Evolutionary conservation across 73 alveolate species (phyloP).

Genomic region (Urostyla sp.): DNA sequence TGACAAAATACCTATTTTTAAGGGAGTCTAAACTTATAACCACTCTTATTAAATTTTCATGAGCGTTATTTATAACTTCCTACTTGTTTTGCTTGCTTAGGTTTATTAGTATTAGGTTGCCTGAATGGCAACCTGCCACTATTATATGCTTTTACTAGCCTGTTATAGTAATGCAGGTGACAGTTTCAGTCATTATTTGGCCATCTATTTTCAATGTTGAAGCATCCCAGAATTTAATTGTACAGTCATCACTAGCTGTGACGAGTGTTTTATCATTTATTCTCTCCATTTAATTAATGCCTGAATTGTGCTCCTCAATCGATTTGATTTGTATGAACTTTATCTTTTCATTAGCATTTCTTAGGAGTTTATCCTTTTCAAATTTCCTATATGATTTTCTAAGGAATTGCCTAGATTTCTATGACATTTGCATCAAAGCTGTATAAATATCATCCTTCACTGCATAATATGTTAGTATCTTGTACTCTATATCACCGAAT

Average conservation of each 20-base stretch:
- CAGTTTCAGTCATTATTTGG: slow-evolving; percentile 45
- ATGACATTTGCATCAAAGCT: slow-evolving; percentile 4
- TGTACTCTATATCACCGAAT: slow-evolving; percentile 8
- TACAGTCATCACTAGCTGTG: slow-evolving; percentile 55
- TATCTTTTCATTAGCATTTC: slow-evolving; percentile 31
- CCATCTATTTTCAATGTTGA: slow-evolving; percentile 12
- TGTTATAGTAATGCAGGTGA: slow-evolving; percentile 49
- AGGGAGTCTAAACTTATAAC: slow-evolving; percentile 17
- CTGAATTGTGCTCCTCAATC: slow-evolving; percentile 46
- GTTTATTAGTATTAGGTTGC: slow-evolving; percentile 27
- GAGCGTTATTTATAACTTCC: slow-evolving; percentile 38
- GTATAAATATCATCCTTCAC: slow-evolving; percentile 28
- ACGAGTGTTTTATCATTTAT: not conserved
- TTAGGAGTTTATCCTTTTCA: not conserved
- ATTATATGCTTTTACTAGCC: slow-evolving; percentile 24
- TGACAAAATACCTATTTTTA: slow-evolving; percentile 38
- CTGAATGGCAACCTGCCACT: slow-evolving; percentile 63
- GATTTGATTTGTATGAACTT: not conserved
- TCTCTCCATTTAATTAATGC: slow-evolving; percentile 21
- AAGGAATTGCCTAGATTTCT: slow-evolving; percentile 32
- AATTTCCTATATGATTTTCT: not conserved
- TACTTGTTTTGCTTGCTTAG: not conserved
- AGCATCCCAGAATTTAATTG: slow-evolving; percentile 30
- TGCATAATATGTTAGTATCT: slow-evolving; percentile 35
- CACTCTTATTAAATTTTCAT: slow-evolving; percentile 53